Conservation (phyloP, 106 monocot species). For the Ottelia alismoides region DNA sequence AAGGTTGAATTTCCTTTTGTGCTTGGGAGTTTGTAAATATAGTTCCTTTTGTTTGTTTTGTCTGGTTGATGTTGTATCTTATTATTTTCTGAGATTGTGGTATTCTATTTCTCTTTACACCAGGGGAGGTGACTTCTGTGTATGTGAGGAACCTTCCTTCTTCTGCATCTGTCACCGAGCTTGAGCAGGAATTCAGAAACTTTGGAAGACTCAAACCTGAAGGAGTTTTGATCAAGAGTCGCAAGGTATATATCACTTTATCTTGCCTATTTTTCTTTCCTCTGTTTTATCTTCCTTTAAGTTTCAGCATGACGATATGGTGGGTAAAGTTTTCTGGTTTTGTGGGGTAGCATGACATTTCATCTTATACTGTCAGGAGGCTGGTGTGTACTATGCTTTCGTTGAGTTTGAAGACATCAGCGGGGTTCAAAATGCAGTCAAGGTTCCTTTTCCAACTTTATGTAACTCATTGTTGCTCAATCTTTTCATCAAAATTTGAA, state of each 20-base stretch:
- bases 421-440: slow-evolving; percentile 69
- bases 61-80: neutral
- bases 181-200: slow-evolving; percentile 61
- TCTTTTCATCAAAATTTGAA: too few species aligned
- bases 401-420: slow-evolving; percentile 65
- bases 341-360: too few species aligned
- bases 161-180: slow-evolving; percentile 35
- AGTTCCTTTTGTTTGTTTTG: neutral
- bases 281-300: too few species aligned
- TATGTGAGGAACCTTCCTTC: slow-evolving; percentile 74
- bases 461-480: too few species aligned
- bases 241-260: slow-evolving; percentile 40
- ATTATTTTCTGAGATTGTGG: neutral
- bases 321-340: too few species aligned
- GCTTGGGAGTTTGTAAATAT: too few species aligned
- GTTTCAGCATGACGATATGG: too few species aligned
- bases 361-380: slow-evolving; percentile 34
- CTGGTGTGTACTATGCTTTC: slow-evolving; percentile 70
- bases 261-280: too few species aligned
- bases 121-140: slow-evolving; percentile 72
- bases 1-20: slow-evolving; percentile 46
- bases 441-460: too few species aligned
- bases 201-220: slow-evolving; percentile 57
- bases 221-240: slow-evolving; percentile 77
- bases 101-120: too few species aligned